A percentile compares a stretch with the other conserved stretches of the same genome.
Evolutionary conservation across 1,139 yeast genomes (phyloP).

Genomic region (Tardiomyces depauwii): DNA sequence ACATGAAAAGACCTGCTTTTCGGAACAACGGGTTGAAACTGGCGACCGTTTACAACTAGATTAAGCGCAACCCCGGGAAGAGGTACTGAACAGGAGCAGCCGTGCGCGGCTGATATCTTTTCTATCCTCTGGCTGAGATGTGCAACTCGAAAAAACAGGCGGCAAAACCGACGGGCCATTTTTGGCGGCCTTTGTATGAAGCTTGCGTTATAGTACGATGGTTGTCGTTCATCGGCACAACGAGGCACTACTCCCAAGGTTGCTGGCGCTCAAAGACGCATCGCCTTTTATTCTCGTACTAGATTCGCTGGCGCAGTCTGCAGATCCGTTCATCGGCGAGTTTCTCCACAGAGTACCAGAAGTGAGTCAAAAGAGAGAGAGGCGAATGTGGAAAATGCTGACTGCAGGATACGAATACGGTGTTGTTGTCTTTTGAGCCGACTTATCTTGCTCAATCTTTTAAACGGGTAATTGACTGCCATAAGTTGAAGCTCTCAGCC

Average conservation of each 20-base stretch:
- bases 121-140: no score
- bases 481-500: no score
- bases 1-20: no score
- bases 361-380: not conserved
- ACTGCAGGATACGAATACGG: not conserved
- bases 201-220: constrained; percentile 8
- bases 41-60: no score
- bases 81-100: not conserved
- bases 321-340: constrained; percentile 45
- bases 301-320: constrained; percentile 64
- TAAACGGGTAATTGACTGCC: not conserved
- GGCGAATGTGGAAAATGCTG: not conserved
- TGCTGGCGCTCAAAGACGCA: constrained; percentile 55
- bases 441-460: not conserved
- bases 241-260: constrained; percentile 29
- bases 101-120: not conserved
- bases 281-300: constrained; percentile 60
- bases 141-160: no score
- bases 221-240: constrained; percentile 16
- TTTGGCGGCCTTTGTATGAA: no score
- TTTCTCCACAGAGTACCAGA: constrained; percentile 33
- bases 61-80: no score
- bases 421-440: constrained; percentile 7
- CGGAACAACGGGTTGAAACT: no score
- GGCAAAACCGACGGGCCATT: no score